Evolutionary conservation across 257 asterid genomes (phyloP).

Genomic region (Fraxinus anomala): DNA sequence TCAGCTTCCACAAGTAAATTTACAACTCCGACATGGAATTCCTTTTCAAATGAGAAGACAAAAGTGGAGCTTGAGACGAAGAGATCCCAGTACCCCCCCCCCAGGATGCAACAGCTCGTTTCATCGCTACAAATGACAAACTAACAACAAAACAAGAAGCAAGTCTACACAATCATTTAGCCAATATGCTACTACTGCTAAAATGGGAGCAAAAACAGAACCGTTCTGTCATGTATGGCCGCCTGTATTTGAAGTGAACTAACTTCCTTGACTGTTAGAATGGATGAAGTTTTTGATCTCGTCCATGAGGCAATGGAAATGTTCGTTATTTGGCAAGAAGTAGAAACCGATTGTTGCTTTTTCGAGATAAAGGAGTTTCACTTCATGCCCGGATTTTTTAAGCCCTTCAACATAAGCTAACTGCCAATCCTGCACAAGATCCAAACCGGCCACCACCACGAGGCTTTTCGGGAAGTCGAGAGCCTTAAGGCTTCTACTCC

Average conservation of each 20-base stretch:
- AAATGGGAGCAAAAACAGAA: constrained; percentile 19
- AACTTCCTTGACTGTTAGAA: constrained; percentile 14
- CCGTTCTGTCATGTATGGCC: constrained; percentile 17
- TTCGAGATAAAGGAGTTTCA: constrained; percentile 57
- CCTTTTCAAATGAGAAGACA: constrained; percentile 6
- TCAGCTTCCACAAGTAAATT: constrained; percentile 15
- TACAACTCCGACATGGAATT: constrained; percentile 29
- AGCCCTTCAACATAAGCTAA: constrained; percentile 68
- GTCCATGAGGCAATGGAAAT: constrained; percentile 64
- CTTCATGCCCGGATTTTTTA: constrained; percentile 45
- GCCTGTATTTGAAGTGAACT: constrained; percentile 32
- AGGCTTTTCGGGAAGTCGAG: constrained; percentile 59
- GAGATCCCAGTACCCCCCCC: constrained; percentile 26
- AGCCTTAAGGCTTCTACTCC: constrained; percentile 46
- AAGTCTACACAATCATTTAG: constrained; percentile 46
- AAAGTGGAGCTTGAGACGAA: constrained; percentile 9
- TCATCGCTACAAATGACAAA: constrained; percentile 32
- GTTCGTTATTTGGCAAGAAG: constrained; percentile 80
- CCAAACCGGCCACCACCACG: constrained; percentile 83
- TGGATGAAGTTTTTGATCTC: constrained; percentile 56
- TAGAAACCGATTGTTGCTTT: constrained; percentile 86
- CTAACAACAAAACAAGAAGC: constrained; percentile 32
- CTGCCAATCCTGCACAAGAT: constrained; percentile 85
- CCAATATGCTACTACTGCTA: constrained; percentile 43
- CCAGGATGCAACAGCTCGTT: constrained; percentile 28